Evolutionary conservation across 495 filamentous ascomycete genomes (phyloP).

Genomic region (Podospora conica): DNA sequence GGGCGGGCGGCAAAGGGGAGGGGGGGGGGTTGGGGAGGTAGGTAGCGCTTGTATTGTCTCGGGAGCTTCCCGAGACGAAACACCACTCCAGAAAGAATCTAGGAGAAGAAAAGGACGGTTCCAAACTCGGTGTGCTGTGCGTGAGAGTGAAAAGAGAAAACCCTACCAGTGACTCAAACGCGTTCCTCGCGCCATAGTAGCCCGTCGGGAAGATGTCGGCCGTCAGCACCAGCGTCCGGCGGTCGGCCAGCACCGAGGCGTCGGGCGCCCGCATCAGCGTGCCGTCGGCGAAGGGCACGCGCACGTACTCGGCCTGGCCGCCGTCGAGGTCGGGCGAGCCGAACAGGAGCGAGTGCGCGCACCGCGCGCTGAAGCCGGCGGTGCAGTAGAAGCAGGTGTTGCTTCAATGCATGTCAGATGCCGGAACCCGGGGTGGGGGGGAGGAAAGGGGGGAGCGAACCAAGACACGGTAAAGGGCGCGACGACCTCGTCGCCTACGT

Average conservation of each 20-base stretch:
- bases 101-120: not conserved
- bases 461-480: conserved; percentile 84
- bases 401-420: conserved; percentile 33
- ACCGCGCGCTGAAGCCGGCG: conserved; percentile 75
- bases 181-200: conserved; percentile 82
- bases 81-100: not conserved
- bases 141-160: not conserved
- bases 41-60: not conserved
- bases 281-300: conserved; percentile 77
- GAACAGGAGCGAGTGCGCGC: conserved; percentile 67
- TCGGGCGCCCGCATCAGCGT: conserved; percentile 72
- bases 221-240: conserved; percentile 80
- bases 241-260: conserved; percentile 50
- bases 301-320: conserved; percentile 85
- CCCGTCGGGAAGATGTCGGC: conserved; percentile 85
- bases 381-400: conserved; percentile 87
- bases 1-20: not conserved
- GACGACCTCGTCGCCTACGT: conserved; percentile 73
- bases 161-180: conserved; percentile 54
- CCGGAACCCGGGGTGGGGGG: not conserved
- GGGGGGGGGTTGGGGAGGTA: not conserved
- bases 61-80: not conserved
- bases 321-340: conserved; percentile 72
- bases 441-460: conserved; percentile 39
- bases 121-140: not conserved